These are phyloP conservation scores for Globisporangium abappressorium DNA, from an alignment of 352 stramenopile genomes.

Conservation along the genomic window DNA sequence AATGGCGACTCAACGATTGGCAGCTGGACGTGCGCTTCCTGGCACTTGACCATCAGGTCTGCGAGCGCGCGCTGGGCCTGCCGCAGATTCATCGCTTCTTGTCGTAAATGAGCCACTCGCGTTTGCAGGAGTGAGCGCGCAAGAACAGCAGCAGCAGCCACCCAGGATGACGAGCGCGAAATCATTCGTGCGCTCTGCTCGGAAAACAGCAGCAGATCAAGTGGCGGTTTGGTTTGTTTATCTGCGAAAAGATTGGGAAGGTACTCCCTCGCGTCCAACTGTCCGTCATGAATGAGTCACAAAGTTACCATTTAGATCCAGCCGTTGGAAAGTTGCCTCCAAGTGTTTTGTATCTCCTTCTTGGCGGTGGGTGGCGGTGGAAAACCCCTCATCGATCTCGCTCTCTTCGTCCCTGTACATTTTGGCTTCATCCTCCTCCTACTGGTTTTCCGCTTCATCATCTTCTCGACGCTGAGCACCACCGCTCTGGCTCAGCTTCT, in stretches of 20 bases:
- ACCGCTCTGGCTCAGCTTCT: too few relatives aligned
- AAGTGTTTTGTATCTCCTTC: too few relatives aligned
- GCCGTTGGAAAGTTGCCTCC: not conserved
- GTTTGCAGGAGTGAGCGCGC: not conserved
- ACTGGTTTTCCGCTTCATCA: too few relatives aligned
- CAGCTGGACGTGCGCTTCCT: constrained; percentile 55
- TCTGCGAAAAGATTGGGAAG: not conserved
- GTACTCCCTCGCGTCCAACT: too few relatives aligned
- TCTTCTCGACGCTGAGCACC: too few relatives aligned
- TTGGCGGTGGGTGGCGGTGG: too few relatives aligned
- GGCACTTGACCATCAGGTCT: constrained; percentile 57
- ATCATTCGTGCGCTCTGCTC: not conserved
- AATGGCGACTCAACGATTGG: constrained; percentile 29
- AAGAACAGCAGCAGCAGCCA: not conserved
- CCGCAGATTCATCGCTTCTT: constrained; percentile 49
- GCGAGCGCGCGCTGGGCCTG: constrained; percentile 59
- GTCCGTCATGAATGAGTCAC: not conserved
- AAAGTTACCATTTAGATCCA: not conserved
- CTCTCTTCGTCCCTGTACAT: too few relatives aligned
- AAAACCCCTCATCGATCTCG: too few relatives aligned
- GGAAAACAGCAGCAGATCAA: not conserved
- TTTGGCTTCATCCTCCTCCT: too few relatives aligned
- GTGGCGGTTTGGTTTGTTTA: not conserved
- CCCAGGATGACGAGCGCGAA: not conserved
- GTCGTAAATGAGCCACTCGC: not conserved